Evolutionary conservation across 352 stramenopile genomes (phyloP).

Genomic region (Phytophthora tubulina): DNA sequence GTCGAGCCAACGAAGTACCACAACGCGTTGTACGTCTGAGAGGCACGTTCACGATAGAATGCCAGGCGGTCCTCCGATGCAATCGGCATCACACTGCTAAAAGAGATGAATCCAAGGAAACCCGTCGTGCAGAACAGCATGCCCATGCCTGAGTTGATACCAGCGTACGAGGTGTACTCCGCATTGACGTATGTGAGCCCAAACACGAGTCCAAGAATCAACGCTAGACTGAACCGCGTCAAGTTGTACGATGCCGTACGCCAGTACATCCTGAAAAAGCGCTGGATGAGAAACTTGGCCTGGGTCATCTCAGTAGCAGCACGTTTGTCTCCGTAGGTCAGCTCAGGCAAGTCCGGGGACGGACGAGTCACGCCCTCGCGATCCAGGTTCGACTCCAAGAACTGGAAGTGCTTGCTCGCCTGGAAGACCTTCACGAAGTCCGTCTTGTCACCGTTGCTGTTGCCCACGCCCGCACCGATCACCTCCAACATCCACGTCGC

Average conservation of each 20-base stretch:
- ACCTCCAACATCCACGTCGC: slow-evolving; percentile 51
- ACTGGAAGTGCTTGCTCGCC: slow-evolving; percentile 35
- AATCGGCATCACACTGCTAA: slow-evolving; percentile 70
- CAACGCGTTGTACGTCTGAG: slow-evolving; percentile 52
- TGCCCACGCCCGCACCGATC: slow-evolving; percentile 57
- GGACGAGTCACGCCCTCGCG: slow-evolving; percentile 41
- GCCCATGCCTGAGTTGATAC: slow-evolving; percentile 40
- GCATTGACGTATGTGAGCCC: slow-evolving; percentile 32
- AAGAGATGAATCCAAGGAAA: slow-evolving; percentile 75
- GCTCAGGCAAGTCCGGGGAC: not conserved
- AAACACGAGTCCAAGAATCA: slow-evolving; percentile 34
- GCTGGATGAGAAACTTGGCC: slow-evolving; percentile 52
- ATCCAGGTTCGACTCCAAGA: slow-evolving; percentile 44
- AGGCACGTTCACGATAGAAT: slow-evolving; percentile 90
- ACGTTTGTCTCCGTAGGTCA: too few relatives aligned
- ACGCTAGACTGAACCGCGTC: slow-evolving; percentile 51
- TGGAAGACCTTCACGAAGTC: slow-evolving; percentile 53
- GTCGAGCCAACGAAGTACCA: slow-evolving; percentile 28
- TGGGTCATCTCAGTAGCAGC: slow-evolving; percentile 28
- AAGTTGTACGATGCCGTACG: slow-evolving; percentile 49
- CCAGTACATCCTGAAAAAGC: slow-evolving; percentile 81
- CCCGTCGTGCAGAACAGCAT: slow-evolving; percentile 78
- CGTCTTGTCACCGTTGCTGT: slow-evolving; percentile 36
- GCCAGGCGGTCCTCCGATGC: slow-evolving; percentile 76
- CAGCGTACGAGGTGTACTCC: slow-evolving; percentile 35